Evolutionary conservation across 2,329 filamentous ascomycete genomes (phyloP), one percentile per base, ranked within the genome.

Genomic region (Geosmithia putterillii): DNA sequence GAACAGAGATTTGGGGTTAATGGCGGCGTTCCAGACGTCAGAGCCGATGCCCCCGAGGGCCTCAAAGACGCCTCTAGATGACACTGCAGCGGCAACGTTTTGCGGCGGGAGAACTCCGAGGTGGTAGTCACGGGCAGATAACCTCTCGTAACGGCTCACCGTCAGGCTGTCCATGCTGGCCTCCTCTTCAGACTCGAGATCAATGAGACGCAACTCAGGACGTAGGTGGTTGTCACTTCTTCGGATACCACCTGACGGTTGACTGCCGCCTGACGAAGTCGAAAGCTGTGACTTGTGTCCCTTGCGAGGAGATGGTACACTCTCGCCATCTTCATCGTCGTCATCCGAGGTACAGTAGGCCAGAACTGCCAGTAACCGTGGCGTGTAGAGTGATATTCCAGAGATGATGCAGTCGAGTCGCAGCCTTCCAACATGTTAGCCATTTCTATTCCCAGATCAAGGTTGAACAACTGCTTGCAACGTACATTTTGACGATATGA

Each of bases 321-420:
- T 59, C 2, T 63, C 60, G 2, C 66, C 64, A 7, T 72, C 63
- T 9, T 81, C 73, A 14, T 80, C 74, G n/a, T 83, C 74, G 8
- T 81, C 71, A 39, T 87, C 84, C 34, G 81, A 77, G 47, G 81
- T 81, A 55, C 88, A 81, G 64, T 94, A 95, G 57, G 89, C 89
- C 65, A 98, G 82, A 55, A 96, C 83, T 54, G 95, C 76, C 62
- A 98, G 74, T 52, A 95, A 73, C 57, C 79, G 92, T 58, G 87
- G 86, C 58, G 88, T 95, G 79, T 95, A 96, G 64, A 98, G 74
- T 50, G 90, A 94, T 63, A 98, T 83, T 55, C 92, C 92, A 59
- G 92, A 95, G 69, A 98, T 87, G 61, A 95, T 88, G 70, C 92
- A 96, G 67, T 98, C 92, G 64, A 92, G 94, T 56, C 88, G 85